Evolutionary conservation across 768 basidiomycete genomes (phyloP), one percentile per base, ranked within the genome.

Genomic region (Leccinum broughii): DNA sequence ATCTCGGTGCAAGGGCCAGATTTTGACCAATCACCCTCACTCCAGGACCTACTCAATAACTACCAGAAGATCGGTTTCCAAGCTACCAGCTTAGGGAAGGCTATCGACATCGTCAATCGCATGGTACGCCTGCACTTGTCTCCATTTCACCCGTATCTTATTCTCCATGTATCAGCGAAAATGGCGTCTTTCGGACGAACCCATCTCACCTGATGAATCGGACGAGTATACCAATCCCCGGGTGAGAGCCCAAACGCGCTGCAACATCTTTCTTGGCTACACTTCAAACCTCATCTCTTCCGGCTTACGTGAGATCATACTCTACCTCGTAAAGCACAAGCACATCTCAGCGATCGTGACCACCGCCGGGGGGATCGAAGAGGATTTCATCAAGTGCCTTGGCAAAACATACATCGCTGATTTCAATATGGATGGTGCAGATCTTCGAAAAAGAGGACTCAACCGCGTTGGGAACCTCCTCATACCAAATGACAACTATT

Each of bases 281-380:
- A 99, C 97, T 11, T 98, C 95, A 53, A 99, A 99, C 76, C 84
- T 99, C 50, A 96, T 99, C 70, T 98, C 97, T 2, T 98, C 97
- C 9, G 97, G 97, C 10, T 79, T 99, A 46, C 87, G 97, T 37
- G 97, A 99, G 76, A 80, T 98, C 51, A 90, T 99, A 64, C 80
- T 89, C 24, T 86, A 95, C 75, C 88, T 99, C 44, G 95, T 94
- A 34, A 95, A 98, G 74, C 88, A 98, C 78, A 89, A 87, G 63
- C 91, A 97, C 67, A 84, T 99, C 59, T 81, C 88, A 22, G 90
- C 87, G 22, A 80, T 99, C 62, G 97, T 98, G 26, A 99, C 97
- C 3, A 99, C 97, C 1, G 97, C 97, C 5, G 97, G 97, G 7
- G 97, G 97, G 8, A 90, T 99, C 66, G 97, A 99, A 72, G 97